phyloP scores from a whole-genome alignment of 2,329 filamentous ascomycete genomes.

The Apiospora koreana region DNA sequence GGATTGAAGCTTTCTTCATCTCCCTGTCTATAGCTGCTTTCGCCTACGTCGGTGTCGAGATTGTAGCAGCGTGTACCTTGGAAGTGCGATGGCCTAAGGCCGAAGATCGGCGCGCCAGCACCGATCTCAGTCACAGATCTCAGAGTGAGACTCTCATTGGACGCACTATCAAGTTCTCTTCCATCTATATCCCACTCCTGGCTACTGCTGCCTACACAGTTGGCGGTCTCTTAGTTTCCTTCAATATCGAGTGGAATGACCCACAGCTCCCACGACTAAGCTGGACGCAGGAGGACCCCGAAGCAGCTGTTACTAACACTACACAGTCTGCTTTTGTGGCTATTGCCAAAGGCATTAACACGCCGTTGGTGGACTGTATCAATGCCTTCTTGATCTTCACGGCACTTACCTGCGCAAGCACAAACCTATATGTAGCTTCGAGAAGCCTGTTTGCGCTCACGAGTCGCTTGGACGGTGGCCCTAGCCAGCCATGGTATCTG shows the following conservation, averaged over 20 bases:
- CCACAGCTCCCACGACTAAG: conserved; percentile 25
- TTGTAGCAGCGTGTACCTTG: conserved; percentile 33
- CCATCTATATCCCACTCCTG: conserved; percentile 28
- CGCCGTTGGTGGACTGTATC: conserved; percentile 27
- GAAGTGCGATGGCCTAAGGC: conserved; percentile 30
- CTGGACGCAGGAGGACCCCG: conserved; percentile 19
- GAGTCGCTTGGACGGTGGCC: conserved; percentile 28
- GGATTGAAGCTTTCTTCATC: conserved; percentile 28
- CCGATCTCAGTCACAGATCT: conserved; percentile 14
- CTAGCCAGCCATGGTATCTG: conserved; percentile 25
- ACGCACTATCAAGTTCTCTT: conserved; percentile 26
- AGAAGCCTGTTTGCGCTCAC: conserved; percentile 35
- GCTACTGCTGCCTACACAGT: conserved; percentile 28
- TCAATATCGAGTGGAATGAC: conserved; percentile 26
- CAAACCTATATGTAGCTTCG: conserved; percentile 37
- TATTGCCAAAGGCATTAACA: conserved; percentile 21
- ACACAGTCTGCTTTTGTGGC: conserved; percentile 28
- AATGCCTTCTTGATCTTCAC: conserved; percentile 36
- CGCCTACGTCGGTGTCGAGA: conserved; percentile 35
- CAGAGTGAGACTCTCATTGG: conserved; percentile 23
- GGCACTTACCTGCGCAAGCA: conserved; percentile 33
- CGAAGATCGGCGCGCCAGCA: conserved; percentile 14
- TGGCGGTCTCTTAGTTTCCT: conserved; percentile 26
- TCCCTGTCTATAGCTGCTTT: conserved; percentile 33
- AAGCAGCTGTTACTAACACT: conserved; percentile 7